Evolutionary conservation across 1,284 basidiomycete species (phyloP).

Genomic region (Xerocomus nothofagi): DNA sequence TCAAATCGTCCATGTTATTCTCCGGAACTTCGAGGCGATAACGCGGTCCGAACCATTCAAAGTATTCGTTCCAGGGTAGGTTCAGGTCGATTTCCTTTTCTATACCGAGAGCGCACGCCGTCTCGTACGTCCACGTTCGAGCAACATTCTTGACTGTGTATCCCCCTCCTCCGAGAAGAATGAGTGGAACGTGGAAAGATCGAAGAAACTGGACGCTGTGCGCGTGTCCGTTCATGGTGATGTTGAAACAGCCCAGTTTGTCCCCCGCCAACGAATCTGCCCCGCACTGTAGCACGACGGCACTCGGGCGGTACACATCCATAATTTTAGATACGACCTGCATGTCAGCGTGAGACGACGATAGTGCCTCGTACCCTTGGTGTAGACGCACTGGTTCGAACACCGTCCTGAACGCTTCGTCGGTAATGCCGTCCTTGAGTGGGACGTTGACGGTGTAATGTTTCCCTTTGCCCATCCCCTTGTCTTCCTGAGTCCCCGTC

Average conservation of each 20-base stretch:
- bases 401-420: constrained; percentile 78
- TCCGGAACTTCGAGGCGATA: constrained; percentile 90
- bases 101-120: constrained; percentile 87
- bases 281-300: constrained; percentile 93
- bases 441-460: constrained; percentile 95
- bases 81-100: constrained; percentile 77
- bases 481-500: constrained; percentile 85
- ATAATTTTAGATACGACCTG: constrained; percentile 87
- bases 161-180: constrained; percentile 93
- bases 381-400: constrained; percentile 78
- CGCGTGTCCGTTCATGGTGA: constrained; percentile 94
- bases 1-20: constrained; percentile 96
- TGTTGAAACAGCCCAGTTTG: constrained; percentile 95
- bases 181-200: constrained; percentile 83
- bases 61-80: constrained; percentile 94
- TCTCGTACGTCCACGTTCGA: constrained; percentile 95
- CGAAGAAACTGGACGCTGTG: constrained; percentile 89
- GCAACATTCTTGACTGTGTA: constrained; percentile 98
- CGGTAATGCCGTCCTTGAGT: constrained; percentile 90
- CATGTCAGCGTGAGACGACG: background rate
- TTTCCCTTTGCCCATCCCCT: constrained; percentile 83
- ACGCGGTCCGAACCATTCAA: constrained; percentile 97
- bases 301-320: constrained; percentile 88
- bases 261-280: constrained; percentile 95
- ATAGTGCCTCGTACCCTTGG: background rate